Evolutionary conservation across 2,329 filamentous ascomycete species (phyloP), one percentile per base, ranked within the genome.

Genomic region (Pseudohalonectria lignicola): DNA sequence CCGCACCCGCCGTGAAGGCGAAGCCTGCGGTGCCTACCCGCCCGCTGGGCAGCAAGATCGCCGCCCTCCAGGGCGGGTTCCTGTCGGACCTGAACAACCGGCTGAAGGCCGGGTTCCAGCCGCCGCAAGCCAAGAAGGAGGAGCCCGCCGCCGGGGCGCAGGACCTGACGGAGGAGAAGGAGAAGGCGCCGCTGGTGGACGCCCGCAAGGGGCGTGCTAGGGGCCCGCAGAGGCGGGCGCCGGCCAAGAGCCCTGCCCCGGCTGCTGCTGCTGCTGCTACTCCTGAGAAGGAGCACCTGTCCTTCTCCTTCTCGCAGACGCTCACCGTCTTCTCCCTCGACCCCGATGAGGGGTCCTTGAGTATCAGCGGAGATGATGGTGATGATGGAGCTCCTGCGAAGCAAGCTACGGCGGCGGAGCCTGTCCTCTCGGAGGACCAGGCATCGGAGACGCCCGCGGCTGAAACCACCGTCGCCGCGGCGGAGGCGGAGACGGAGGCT

Each of bases 121-220:
- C 71, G 9, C 74, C 79, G 2, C n/a, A n/a, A n/a, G 88, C 86
- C 63, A 82, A 84, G 64, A 81, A 84, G 51, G 81, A 88, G 46
- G 63, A 70, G 30, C 55, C 63, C 9, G 62, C 67, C 12, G 69
- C 78, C 37, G 70, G 76, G 37, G 70, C 76, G 40, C 72, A 74
- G 34, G 59, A 63, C 23, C 61, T 60, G 2, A 69, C 69, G 23
- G 69, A 74, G 42, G 76, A 74, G 42, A 64, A 71, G 47, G 78
- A 87, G 51, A 86, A 86, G 57, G 77, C 72, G 10, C 87, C 88
- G n/a, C 66, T 98, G 19, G 71, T 72, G 17, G 92, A 98, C 66
- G 87, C 88, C 26, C 76, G 92, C 47, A 96, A 96, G 64, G 79
- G 87, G 18, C 75, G 92, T 47, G 92, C 92, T 17, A 80, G 86